Conservation (phyloP, 306 rosid genomes). For the Citrullus colocynthis region DNA sequence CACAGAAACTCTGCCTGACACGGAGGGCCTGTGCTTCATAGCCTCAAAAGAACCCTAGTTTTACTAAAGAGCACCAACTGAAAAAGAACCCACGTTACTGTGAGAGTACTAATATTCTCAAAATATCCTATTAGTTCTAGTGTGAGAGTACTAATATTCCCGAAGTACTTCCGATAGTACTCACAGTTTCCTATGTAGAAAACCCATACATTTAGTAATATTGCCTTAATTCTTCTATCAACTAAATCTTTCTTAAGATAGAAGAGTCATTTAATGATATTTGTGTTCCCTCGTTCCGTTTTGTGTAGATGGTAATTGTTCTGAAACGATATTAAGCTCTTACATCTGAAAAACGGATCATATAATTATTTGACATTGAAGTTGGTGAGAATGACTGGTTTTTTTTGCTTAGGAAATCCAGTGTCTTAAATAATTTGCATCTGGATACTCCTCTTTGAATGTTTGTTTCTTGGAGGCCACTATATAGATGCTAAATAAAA, state of each 20-base stretch:
- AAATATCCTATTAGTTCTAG: too few relatives aligned
- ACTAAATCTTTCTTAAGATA: background rate
- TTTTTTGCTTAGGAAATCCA: conserved; percentile 1
- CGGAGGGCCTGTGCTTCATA: background rate
- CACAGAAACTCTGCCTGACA: background rate
- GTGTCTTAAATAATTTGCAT: conserved; percentile 25
- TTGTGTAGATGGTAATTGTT: background rate
- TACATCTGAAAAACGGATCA: background rate
- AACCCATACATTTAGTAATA: background rate
- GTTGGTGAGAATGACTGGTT: background rate
- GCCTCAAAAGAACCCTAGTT: background rate
- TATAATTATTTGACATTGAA: background rate
- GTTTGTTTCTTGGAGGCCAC: conserved; percentile 66
- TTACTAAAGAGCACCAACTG: background rate
- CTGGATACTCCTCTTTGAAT: conserved; percentile 83
- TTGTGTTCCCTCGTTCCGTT: background rate
- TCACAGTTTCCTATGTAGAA: background rate
- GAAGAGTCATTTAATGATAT: background rate
- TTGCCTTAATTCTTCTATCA: background rate
- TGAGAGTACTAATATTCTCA: too few relatives aligned
- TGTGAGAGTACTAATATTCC: too few relatives aligned
- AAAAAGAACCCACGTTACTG: background rate
- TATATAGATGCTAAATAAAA: conserved; percentile 52
- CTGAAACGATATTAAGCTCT: background rate
- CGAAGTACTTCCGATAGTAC: too few relatives aligned